phyloP scores from a whole-genome alignment of 2,329 filamentous ascomycete species.

The Fusarium camptoceras region DNA sequence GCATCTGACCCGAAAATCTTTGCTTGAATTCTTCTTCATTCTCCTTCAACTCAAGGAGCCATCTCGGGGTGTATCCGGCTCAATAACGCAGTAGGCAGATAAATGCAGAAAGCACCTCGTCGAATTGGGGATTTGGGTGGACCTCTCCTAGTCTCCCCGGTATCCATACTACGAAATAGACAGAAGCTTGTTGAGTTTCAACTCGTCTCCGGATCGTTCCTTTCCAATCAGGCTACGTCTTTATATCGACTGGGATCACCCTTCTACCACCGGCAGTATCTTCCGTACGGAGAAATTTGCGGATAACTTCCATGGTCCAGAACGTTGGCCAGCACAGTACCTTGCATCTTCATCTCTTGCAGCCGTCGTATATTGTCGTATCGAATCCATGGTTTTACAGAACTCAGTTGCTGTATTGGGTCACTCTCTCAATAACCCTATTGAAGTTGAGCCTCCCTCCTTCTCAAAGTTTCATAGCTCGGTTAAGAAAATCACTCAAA shows the following conservation, averaged over 20 bases:
- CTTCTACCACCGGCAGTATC: slow-evolving; percentile 12
- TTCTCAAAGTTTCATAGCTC: background rate
- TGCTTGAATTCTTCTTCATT: background rate
- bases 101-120: background rate
- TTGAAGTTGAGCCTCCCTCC: background rate
- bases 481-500: slow-evolving; percentile 34
- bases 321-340: background rate
- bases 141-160: background rate
- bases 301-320: background rate
- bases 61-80: slow-evolving; percentile 10
- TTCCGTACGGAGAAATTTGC: slow-evolving; percentile 28
- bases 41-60: background rate
- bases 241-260: slow-evolving; percentile 5
- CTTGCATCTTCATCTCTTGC: slow-evolving; percentile 7
- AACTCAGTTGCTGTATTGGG: background rate
- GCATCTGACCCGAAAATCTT: background rate
- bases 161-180: background rate
- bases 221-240: slow-evolving; percentile 19
- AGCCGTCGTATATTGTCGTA: slow-evolving; percentile 3
- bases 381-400: background rate
- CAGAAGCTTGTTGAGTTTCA: slow-evolving; percentile 25
- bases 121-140: slow-evolving; percentile 9
- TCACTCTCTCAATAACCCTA: background rate
- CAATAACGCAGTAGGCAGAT: background rate
- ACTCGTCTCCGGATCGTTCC: slow-evolving; percentile 17